Evolutionary conservation across 768 basidiomycete species (phyloP), one percentile per base, ranked within the genome.

Genomic region (Mycena rebaudengoi): DNA sequence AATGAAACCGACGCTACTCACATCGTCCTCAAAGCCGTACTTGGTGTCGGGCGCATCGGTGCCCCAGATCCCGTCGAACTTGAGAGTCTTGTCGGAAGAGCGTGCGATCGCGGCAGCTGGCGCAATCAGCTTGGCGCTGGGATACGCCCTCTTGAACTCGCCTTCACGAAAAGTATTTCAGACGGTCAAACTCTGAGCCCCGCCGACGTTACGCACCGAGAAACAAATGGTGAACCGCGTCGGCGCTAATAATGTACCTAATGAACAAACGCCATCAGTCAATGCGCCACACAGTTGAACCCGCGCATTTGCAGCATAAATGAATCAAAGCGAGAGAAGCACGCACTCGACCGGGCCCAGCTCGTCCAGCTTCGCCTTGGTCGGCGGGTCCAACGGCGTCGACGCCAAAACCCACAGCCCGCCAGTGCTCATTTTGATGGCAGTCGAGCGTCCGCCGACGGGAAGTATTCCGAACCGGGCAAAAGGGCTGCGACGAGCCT

Each of bases 391-490:
- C 56, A 92, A 77, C 0, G 91, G 89, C 2, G 90, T 90, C 0
- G 92, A 94, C 0, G 92, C 94, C 13, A 94, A 77, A 16, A 95
- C 81, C 86, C 92, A 96, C 20, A 96, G 88, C 12, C 85, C 88
- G 23, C 90, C 88, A 59, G 83, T 82, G 45, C 76, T 74, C 20
- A 96, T 78, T 75, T 83, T 87, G 69, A 96, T 81, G 0, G 94
- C 95, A 0, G 95, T 96, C 7, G 92, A 89, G 50, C 95, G 81
- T 23, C 94, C 94, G 1, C 95, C 95, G 23, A 95, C 76, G 8
- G 91, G 91, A 18, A 94, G 69, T 25, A 91, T 16, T 8, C 88
- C 87, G 59, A 84, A 86, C 39, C 91, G 84, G 13, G 85, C 73
- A 70, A 94, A 93, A 2, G 91, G 89, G 35, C 90, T 91, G 59